Base-by-base conservation (phyloP, 2,329 filamentous ascomycete genomes). In the Paracorniculantispora psalliotae region DNA sequence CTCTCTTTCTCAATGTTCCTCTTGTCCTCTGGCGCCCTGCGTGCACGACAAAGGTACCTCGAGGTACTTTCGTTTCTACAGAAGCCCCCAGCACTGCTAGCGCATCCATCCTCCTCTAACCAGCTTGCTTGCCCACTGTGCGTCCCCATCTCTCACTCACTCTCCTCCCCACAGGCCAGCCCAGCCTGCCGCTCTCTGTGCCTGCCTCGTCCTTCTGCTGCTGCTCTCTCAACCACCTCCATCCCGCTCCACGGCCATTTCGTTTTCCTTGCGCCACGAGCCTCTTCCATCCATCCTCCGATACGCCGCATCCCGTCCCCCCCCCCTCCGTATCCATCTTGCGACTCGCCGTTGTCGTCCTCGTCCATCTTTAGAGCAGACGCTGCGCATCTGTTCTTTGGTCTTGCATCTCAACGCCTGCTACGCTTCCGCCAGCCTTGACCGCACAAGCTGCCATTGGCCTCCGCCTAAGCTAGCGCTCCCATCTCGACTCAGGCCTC, bases 191-290 rank as follows among this genome's bases (percentile, higher is more conserved):
- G 5, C 30, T 46, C 43, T 35, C 46, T 43, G 41, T 43, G 30
- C 35, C 46, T 57, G 46, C 37, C 37, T 35, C 50, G 9, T 26
- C 49, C 33, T 33, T 26, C 30, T 52, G 30, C 35, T 26, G 26
- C 28, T n/a, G n/a, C n/a, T n/a, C 50, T 41, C 35, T 43, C 43
- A 56, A 48, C 43, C 53, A 43, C 46, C 54, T 57, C 54, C 47
- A 56, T 57, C 46, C 46, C 54, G 54, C 54, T 49, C 41, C 54
- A 57, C 54, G 54, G 49, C 30, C 43, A 21, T 28, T 26, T 57
- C 54, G 15, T 57, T 41, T 49, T 46, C 41, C 54, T 57, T 28
- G 54, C 54, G 54, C 54, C 54, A 57, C 54, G 54, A 49, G 54
- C 54, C 33, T 57, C 54, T 33, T 28, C 33, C 54, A 48, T 49